These are phyloP conservation scores for Mycena rosella DNA, from an alignment of 768 basidiomycete species.

Conservation along the genomic window DNA sequence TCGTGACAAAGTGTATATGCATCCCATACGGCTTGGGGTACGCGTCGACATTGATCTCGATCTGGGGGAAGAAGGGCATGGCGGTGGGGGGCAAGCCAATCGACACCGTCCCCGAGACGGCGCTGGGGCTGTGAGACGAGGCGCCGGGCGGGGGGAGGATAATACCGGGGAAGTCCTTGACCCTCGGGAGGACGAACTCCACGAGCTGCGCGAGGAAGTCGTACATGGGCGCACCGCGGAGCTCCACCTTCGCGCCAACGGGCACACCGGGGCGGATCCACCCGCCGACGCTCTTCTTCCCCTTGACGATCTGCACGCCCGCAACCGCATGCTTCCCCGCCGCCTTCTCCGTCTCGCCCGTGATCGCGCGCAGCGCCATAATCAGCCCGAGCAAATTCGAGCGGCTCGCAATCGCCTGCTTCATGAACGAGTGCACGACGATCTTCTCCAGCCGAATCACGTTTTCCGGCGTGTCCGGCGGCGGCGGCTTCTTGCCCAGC, in stretches of 20 bases:
- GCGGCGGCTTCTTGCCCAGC: conserved; percentile 75
- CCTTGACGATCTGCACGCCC: conserved; percentile 86
- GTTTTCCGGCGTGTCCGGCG: conserved; percentile 74
- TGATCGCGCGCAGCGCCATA: conserved; percentile 89
- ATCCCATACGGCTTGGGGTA: conserved; percentile 92
- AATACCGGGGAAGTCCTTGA: conserved; percentile 92
- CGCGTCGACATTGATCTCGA: conserved; percentile 92
- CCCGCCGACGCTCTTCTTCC: conserved; percentile 75
- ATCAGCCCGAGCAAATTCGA: conserved; percentile 84
- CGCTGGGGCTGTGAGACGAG: conserved; percentile 78
- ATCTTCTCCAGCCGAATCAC: conserved; percentile 86
- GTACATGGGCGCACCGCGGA: conserved; percentile 95
- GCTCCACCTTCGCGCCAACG: conserved; percentile 89
- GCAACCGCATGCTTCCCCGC: conserved; percentile 77
- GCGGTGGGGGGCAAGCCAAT: conserved; percentile 89
- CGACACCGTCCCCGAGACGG: conserved; percentile 88
- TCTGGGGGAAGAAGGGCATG: conserved; percentile 94
- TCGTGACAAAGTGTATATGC: conserved; percentile 95
- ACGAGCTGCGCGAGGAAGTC: conserved; percentile 89
- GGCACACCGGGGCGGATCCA: conserved; percentile 91
- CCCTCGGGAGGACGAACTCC: conserved; percentile 95
- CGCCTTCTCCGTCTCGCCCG: conserved; percentile 82
- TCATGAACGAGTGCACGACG: conserved; percentile 87
- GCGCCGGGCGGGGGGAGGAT: conserved; percentile 80
- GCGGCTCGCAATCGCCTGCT: conserved; percentile 80